Percentiles rank a stretch among this genome's conserved stretches.
Conservation (phyloP, 2,329 filamentous ascomycete species). For the Pseudogymnoascus sp. region DNA sequence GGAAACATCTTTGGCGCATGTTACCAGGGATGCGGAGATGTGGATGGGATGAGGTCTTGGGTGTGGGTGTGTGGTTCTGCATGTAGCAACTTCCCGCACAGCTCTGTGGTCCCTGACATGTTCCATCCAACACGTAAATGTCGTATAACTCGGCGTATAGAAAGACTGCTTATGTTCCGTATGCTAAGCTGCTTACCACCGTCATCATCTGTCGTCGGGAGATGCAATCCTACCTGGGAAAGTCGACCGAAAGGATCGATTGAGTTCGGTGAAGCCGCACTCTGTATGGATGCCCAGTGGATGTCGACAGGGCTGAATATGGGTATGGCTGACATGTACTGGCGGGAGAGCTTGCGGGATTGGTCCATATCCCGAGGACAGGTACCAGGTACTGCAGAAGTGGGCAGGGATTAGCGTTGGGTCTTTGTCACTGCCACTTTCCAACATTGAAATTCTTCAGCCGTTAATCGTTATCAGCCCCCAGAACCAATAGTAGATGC, state of each 20-base stretch:
- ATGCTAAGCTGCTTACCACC: conserved; percentile 6
- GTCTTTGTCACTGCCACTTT: not conserved
- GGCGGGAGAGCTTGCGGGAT: not conserved
- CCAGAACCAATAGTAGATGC: not conserved
- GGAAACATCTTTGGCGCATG: not conserved
- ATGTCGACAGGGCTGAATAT: not conserved
- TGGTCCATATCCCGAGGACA: not conserved
- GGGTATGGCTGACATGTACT: not conserved
- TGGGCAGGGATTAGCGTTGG: not conserved
- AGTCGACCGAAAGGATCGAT: not conserved
- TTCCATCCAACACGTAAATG: not conserved
- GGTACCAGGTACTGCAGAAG: conserved; percentile 3
- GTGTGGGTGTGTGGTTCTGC: not conserved
- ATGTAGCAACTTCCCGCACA: not conserved
- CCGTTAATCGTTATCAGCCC: not conserved
- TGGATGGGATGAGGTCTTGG: not conserved
- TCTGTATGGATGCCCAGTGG: not conserved
- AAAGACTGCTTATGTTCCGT: not conserved
- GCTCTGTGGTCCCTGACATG: not conserved
- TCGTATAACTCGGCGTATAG: not conserved
- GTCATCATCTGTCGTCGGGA: not conserved
- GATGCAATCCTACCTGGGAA: not conserved
- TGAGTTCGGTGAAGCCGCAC: not conserved
- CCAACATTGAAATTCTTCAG: not conserved
- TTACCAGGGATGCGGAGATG: not conserved